These are phyloP conservation scores for Arachis stenosperma DNA, from an alignment of 306 rosid genomes.

Conservation along the genomic window DNA sequence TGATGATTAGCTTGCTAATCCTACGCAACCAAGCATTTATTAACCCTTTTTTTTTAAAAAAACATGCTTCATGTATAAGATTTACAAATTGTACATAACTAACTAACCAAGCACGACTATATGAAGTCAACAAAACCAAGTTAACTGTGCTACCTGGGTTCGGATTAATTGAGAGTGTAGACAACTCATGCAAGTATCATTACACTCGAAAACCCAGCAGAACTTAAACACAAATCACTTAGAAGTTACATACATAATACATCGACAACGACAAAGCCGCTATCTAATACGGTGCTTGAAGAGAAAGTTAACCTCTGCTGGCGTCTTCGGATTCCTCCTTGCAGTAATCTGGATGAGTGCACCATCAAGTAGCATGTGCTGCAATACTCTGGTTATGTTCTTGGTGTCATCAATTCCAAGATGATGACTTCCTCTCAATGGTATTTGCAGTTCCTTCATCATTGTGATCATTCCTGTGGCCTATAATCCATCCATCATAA, in stretches of 20 bases:
- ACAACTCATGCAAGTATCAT: background rate
- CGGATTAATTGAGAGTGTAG: background rate
- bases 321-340: slow-evolving; percentile 59
- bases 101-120: background rate
- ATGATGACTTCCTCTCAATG: slow-evolving; percentile 87
- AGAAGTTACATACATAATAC: slow-evolving; percentile 9
- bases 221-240: too few relatives aligned
- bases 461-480: slow-evolving; percentile 92
- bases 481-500: slow-evolving; percentile 49
- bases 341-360: slow-evolving; percentile 76
- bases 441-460: slow-evolving; percentile 83
- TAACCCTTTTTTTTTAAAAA: background rate
- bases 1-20: too few relatives aligned
- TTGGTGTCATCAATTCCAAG: slow-evolving; percentile 93
- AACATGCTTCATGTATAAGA: background rate
- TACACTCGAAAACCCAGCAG: background rate
- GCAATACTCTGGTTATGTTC: slow-evolving; percentile 84
- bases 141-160: background rate
- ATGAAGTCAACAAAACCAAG: background rate
- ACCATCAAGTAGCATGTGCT: slow-evolving; percentile 81
- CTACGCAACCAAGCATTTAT: too few relatives aligned
- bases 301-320: slow-evolving; percentile 62
- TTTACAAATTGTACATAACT: background rate
- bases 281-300: slow-evolving; percentile 77
- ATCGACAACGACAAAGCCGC: slow-evolving; percentile 30